Evolutionary conservation across 495 filamentous ascomycete species (phyloP).

Genomic region (Hyaloscypha finlandica): DNA sequence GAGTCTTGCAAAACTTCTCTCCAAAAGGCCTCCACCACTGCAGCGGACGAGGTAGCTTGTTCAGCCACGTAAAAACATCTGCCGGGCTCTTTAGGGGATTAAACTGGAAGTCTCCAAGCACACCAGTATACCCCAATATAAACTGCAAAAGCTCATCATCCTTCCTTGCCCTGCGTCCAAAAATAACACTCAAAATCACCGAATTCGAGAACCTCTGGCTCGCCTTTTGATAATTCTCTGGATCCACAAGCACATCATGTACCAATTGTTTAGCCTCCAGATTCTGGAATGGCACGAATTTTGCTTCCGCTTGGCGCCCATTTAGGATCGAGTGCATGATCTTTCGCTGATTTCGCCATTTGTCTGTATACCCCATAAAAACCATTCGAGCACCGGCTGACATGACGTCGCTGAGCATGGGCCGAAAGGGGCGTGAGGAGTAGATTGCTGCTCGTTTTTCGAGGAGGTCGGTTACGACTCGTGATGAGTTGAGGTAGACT

Average conservation of each 20-base stretch:
- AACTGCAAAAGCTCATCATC: constrained; percentile 17
- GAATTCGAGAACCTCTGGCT: constrained; percentile 47
- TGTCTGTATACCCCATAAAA: constrained; percentile 31
- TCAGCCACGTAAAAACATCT: constrained; percentile 20
- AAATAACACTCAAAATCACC: constrained; percentile 41
- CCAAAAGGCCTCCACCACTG: constrained; percentile 44
- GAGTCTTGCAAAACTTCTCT: constrained; percentile 31
- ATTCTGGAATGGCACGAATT: constrained; percentile 42
- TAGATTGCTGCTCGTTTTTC: constrained; percentile 36
- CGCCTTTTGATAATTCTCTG: constrained; percentile 40
- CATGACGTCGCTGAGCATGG: constrained; percentile 34
- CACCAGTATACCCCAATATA: constrained; percentile 17
- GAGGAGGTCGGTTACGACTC: constrained; percentile 37
- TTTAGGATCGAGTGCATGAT: constrained; percentile 48
- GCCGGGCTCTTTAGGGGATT: no score
- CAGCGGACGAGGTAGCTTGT: constrained; percentile 38
- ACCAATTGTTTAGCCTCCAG: constrained; percentile 43
- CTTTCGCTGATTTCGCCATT: constrained; percentile 33
- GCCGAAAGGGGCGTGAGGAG: constrained; percentile 34
- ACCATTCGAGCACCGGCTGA: constrained; percentile 34
- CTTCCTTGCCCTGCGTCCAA: constrained; percentile 18
- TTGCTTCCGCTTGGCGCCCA: constrained; percentile 35
- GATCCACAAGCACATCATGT: constrained; percentile 36
- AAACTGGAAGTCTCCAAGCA: no score
- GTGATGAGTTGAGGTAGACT: no score